Evolutionary conservation across 305 asterid species (phyloP).

Genomic region (Solanum hybrid): DNA sequence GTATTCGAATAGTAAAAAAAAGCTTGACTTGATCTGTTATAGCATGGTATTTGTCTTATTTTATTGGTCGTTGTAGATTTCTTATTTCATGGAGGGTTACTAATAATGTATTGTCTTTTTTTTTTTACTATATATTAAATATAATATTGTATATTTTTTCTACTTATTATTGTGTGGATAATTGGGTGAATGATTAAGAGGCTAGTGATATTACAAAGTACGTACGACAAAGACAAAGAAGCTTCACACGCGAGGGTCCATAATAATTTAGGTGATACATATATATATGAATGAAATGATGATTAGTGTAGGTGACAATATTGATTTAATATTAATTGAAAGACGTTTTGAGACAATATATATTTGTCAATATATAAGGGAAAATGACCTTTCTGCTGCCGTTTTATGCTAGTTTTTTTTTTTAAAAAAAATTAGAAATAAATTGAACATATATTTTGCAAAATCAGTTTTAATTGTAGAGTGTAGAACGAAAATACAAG

Average conservation of each 20-base stretch:
- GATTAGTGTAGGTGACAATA: not conserved
- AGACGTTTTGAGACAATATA: not conserved
- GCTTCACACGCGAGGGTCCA: not conserved
- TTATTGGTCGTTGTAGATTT: not conserved
- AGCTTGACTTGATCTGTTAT: not conserved
- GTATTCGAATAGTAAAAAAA: not conserved
- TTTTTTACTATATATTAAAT: not conserved
- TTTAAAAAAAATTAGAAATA: not conserved
- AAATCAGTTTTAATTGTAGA: not conserved
- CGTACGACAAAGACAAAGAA: not conserved
- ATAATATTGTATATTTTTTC: not conserved
- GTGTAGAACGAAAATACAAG: too few species aligned
- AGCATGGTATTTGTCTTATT: not conserved
- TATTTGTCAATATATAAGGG: not conserved
- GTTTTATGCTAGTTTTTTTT: not conserved
- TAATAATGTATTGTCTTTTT: not conserved
- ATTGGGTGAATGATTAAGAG: not conserved
- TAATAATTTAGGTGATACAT: not conserved
- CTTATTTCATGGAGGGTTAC: not conserved
- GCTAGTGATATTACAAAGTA: not conserved
- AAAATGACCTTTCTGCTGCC: not conserved
- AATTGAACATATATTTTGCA: not conserved
- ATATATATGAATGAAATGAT: not conserved
- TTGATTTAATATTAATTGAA: not conserved
- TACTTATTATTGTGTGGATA: not conserved